phyloP scores from a whole-genome alignment of 1,284 basidiomycete species.

The Anthracocystis panici-leucophaei region DNA sequence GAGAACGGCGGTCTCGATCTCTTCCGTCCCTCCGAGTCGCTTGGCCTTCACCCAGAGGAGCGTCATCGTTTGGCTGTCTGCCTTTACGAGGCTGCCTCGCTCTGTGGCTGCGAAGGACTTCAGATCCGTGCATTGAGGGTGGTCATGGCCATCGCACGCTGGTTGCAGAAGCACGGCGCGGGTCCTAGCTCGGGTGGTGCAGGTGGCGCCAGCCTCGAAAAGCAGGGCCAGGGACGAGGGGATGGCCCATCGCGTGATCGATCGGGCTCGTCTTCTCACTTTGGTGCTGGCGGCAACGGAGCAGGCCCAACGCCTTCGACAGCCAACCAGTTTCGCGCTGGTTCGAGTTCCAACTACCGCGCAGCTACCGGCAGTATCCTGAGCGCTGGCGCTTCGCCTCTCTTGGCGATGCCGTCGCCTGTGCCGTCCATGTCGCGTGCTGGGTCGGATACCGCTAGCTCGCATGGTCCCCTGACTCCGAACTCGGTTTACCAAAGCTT shows the following conservation, averaged over 20 bases:
- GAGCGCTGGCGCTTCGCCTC: slow-evolving; percentile 21
- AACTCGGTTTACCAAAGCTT: slow-evolving; percentile 48
- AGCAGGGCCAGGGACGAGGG: slow-evolving; percentile 30
- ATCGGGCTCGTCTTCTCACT: slow-evolving; percentile 31
- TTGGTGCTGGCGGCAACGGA: slow-evolving; percentile 28
- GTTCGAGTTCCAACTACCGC: slow-evolving; percentile 18
- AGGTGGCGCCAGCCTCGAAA: slow-evolving; percentile 28
- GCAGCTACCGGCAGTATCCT: slow-evolving; percentile 15
- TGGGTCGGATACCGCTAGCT: slow-evolving; percentile 46
- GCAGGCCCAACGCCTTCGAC: slow-evolving; percentile 13
- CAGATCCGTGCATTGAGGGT: slow-evolving; percentile 77
- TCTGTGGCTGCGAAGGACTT: slow-evolving; percentile 86
- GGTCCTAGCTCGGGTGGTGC: slow-evolving; percentile 25
- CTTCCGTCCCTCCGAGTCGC: slow-evolving; percentile 59
- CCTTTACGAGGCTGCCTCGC: slow-evolving; percentile 90
- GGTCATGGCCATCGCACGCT: slow-evolving; percentile 58
- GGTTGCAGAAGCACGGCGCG: slow-evolving; percentile 53
- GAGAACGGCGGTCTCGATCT: slow-evolving; percentile 50
- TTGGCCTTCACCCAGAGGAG: slow-evolving; percentile 72
- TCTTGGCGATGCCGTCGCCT: slow-evolving; percentile 42
- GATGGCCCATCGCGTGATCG: slow-evolving; percentile 38
- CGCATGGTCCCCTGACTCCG: slow-evolving; percentile 46
- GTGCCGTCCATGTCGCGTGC: slow-evolving; percentile 45
- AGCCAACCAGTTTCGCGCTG: slow-evolving; percentile 15
- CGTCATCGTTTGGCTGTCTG: slow-evolving; percentile 86